These are phyloP conservation scores for Wickerhamomyces queroliae DNA, from an alignment of 805 yeast species.

Conservation along the genomic window DNA sequence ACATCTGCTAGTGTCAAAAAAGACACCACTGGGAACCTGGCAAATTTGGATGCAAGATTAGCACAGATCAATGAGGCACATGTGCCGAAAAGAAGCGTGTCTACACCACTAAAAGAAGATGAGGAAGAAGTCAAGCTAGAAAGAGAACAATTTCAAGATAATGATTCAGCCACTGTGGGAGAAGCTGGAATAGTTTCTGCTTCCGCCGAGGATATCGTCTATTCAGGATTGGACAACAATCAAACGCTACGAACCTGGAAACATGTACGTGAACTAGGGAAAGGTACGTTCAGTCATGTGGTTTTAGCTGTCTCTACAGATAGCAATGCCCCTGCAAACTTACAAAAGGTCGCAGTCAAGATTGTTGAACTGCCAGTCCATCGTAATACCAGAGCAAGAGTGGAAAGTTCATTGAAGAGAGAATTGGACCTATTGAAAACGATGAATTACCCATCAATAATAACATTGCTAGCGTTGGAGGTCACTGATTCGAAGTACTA, in stretches of 20 bases:
- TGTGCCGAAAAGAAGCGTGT: not conserved
- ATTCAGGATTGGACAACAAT: slow-evolving; percentile 12
- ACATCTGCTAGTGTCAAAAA: no score
- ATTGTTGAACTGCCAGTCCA: slow-evolving; percentile 39
- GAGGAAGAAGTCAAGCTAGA: slow-evolving; percentile 4
- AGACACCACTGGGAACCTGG: not conserved
- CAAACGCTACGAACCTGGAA: slow-evolving; percentile 23
- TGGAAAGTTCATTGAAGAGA: slow-evolving; percentile 60
- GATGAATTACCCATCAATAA: slow-evolving; percentile 64
- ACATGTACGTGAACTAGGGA: slow-evolving; percentile 43
- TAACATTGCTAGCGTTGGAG: slow-evolving; percentile 48
- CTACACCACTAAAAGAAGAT: slow-evolving; percentile 1
- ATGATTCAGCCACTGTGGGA: not conserved
- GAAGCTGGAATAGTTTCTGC: not conserved
- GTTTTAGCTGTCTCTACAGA: slow-evolving; percentile 35
- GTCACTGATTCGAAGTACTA: slow-evolving; percentile 22
- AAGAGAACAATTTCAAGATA: slow-evolving; percentile 3
- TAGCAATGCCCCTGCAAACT: slow-evolving; percentile 7
- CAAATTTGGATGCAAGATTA: not conserved
- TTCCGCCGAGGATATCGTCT: slow-evolving; percentile 1
- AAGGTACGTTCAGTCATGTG: slow-evolving; percentile 67
- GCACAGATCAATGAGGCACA: not conserved
- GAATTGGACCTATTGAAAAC: slow-evolving; percentile 63
- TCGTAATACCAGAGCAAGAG: slow-evolving; percentile 39
- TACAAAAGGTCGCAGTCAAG: slow-evolving; percentile 62